phyloP scores from a whole-genome alignment of 345 rosid genomes.

The Pelargonium nanum region DNA sequence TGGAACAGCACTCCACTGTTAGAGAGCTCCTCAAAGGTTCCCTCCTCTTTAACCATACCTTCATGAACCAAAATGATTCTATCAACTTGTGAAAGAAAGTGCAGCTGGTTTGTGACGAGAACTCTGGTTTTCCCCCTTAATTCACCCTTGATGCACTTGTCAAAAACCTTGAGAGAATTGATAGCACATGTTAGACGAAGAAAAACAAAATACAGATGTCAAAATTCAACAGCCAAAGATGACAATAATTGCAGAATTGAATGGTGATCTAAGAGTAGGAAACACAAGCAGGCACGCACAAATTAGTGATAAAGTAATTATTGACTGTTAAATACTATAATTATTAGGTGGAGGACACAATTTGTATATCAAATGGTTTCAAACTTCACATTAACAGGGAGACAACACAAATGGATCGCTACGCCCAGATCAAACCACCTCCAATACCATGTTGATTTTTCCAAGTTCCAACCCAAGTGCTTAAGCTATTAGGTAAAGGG shows the following conservation, averaged over 20 bases:
- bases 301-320: too few species aligned
- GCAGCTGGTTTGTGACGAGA: constrained; percentile 98
- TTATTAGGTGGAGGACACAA: too few species aligned
- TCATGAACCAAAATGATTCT: constrained; percentile 85
- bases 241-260: not conserved
- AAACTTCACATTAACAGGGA: too few species aligned
- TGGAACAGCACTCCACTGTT: constrained; percentile 61
- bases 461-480: too few species aligned
- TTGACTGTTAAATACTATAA: too few species aligned
- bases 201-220: not conserved
- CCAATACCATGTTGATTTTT: too few species aligned
- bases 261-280: not conserved
- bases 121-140: constrained; percentile 75
- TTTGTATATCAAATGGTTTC: too few species aligned
- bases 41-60: constrained; percentile 85
- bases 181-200: constrained; percentile 4
- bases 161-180: constrained; percentile 61
- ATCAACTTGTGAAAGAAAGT: constrained; percentile 95
- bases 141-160: constrained; percentile 82
- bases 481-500: too few species aligned
- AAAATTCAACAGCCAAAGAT: constrained; percentile 6
- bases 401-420: too few species aligned
- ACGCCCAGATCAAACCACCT: too few species aligned
- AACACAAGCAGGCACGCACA: not conserved
- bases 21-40: constrained; percentile 84